phyloP scores from a whole-genome alignment of 2,329 filamentous ascomycete species.

The Dothideomycetidae sp. region DNA sequence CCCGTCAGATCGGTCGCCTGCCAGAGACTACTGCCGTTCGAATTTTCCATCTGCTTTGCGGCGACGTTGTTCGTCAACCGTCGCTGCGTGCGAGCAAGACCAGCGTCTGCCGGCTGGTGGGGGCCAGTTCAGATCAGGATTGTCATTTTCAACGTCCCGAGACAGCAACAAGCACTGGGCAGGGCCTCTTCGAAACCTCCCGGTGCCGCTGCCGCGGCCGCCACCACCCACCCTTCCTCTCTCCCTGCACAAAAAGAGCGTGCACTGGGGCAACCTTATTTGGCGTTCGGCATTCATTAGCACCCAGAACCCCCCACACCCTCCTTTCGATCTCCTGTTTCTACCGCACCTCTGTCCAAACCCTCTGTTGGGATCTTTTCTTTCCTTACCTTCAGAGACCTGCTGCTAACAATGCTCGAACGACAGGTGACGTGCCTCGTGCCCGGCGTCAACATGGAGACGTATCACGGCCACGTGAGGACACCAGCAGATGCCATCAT shows the following conservation, averaged over 20 bases:
- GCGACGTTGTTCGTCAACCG: background rate
- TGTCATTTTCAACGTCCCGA: background rate
- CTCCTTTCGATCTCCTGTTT: background rate
- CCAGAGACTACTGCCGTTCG: too few relatives aligned
- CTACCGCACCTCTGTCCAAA: slow-evolving; percentile 2
- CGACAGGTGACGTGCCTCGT: slow-evolving; percentile 9
- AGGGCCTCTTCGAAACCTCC: background rate
- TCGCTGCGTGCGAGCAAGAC: too few relatives aligned
- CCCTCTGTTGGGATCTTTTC: background rate
- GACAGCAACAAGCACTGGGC: background rate
- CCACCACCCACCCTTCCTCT: slow-evolving; percentile 3
- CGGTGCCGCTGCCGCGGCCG: too few relatives aligned
- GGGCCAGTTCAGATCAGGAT: too few relatives aligned
- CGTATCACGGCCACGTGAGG: slow-evolving; percentile 86
- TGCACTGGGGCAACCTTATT: slow-evolving; percentile 5
- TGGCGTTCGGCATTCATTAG: slow-evolving; percentile 3
- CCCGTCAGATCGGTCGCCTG: background rate
- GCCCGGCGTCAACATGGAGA: slow-evolving; percentile 55
- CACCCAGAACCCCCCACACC: slow-evolving; percentile 1
- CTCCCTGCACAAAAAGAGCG: slow-evolving; percentile 7
- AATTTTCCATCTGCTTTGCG: background rate
- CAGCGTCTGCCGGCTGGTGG: background rate
- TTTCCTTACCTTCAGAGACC: background rate
- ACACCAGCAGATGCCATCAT: slow-evolving; percentile 96
- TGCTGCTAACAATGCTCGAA: slow-evolving; percentile 8